phyloP scores from a whole-genome alignment of 2,329 filamentous ascomycete species.

The Monosporascus sp. region DNA sequence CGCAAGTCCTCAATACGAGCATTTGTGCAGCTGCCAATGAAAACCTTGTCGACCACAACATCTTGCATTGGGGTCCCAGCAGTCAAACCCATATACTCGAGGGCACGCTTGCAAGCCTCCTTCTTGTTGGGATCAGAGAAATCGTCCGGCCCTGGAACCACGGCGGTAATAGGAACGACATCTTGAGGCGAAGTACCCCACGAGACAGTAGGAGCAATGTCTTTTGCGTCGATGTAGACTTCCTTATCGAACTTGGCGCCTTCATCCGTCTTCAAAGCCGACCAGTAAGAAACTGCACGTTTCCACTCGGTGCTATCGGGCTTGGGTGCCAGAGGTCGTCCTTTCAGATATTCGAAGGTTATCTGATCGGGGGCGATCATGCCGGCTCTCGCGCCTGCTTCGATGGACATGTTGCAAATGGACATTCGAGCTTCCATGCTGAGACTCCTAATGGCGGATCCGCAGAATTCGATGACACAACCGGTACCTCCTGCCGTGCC shows the following conservation, averaged over 20 bases:
- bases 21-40: slow-evolving; percentile 97
- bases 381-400: slow-evolving; percentile 88
- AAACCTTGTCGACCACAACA: slow-evolving; percentile 90
- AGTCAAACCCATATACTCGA: slow-evolving; percentile 94
- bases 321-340: slow-evolving; percentile 80
- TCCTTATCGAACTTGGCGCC: slow-evolving; percentile 86
- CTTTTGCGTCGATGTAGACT: slow-evolving; percentile 83
- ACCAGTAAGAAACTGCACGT: slow-evolving; percentile 83
- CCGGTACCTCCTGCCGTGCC: slow-evolving; percentile 94
- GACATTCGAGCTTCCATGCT: slow-evolving; percentile 99
- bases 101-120: slow-evolving; percentile 68
- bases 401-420: slow-evolving; percentile 99
- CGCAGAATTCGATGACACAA: slow-evolving; percentile 94
- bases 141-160: slow-evolving; percentile 87
- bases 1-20: slow-evolving; percentile 93
- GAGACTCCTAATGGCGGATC: slow-evolving; percentile 80
- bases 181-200: slow-evolving; percentile 98
- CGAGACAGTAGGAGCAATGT: slow-evolving; percentile 87
- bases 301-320: slow-evolving; percentile 84
- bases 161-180: slow-evolving; percentile 86
- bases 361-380: slow-evolving; percentile 95
- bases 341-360: slow-evolving; percentile 94
- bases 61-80: slow-evolving; percentile 87
- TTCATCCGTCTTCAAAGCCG: slow-evolving; percentile 75
- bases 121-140: slow-evolving; percentile 79